Evolutionary conservation across 73 alveolate genomes (phyloP).

Genomic region (Blepharisma japonicum): DNA sequence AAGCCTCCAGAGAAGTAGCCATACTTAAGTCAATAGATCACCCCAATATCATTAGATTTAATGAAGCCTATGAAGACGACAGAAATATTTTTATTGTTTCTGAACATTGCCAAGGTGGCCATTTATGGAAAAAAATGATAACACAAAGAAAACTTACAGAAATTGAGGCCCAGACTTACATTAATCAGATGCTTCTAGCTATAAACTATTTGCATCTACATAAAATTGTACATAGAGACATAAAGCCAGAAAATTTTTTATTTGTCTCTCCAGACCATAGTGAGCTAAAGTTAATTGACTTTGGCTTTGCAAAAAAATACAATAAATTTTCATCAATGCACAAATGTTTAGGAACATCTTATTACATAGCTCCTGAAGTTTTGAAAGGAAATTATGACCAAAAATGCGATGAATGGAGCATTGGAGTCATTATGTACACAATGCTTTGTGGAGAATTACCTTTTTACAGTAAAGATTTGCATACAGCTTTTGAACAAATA

Average conservation of each 20-base stretch:
- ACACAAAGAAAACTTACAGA: slow-evolving; percentile 18
- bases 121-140: neutral
- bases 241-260: slow-evolving; percentile 15
- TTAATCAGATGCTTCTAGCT: slow-evolving; percentile 8
- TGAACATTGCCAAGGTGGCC: neutral
- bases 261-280: neutral
- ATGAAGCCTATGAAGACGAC: neutral
- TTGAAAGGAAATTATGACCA: slow-evolving; percentile 53
- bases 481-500: slow-evolving; percentile 52
- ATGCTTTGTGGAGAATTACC: slow-evolving; percentile 84
- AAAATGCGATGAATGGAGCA: slow-evolving; percentile 78
- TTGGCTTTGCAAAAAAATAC: slow-evolving; percentile 66
- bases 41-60: slow-evolving; percentile 11
- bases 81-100: neutral
- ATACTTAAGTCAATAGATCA: neutral
- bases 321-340: slow-evolving; percentile 50
- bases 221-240: slow-evolving; percentile 27
- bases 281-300: slow-evolving; percentile 72
- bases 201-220: slow-evolving; percentile 11
- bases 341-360: slow-evolving; percentile 79
- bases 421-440: slow-evolving; percentile 81
- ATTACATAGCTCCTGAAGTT: slow-evolving; percentile 72
- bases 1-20: no score
- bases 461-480: slow-evolving; percentile 67
- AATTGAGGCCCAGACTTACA: neutral